Base-by-base conservation (phyloP, 2,329 filamentous ascomycete species). In the Thielaviopsis musarum region DNA sequence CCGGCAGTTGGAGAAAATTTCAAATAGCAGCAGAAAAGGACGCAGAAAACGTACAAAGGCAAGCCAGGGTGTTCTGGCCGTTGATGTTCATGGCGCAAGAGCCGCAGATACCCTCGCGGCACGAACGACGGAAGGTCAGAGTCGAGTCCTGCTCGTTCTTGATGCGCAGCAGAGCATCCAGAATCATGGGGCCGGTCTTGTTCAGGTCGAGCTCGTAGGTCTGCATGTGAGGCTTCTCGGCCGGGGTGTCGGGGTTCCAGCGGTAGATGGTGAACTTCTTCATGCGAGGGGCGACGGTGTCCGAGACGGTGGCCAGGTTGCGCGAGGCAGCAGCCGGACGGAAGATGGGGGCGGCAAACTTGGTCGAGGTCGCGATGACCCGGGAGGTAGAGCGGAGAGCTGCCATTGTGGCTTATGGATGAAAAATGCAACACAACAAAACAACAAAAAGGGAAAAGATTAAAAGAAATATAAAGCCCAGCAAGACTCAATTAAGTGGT, bases 71-170 rank as follows among this genome's bases (percentile, higher is more conserved):
- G 78, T 98, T 98, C 69, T 94, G 87, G 72, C 93, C 93, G 73
- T 97, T 94, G 72, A 98, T 97, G 80, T 98, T 98, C 93, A 98
- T 98, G 66, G 93, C 93, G 72, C 93, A 98, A 74, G 88, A 95
- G 66, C 93, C 93, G 71, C 93, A 98, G 69, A 98, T 98, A 67
- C 93, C 93, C 81, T 98, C 93, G 75, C 93, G 81, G 77, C 93
- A 98, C 73, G 88, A 94, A 73, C 93, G 77, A 71, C 93, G 83
- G 80, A 98, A 98, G 59, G 93, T 97, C 69, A 98, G 75, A 53
- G 93, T 97, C 57, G 93, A 90, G 73, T 98, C 93, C 64, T 95
- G 75, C 81, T 98, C 93, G 74, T 98, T 98, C 87, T 98, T 98
- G 76, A 98, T 96, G 68, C 91, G 81, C 72, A 98, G 93, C 68